phyloP scores from a whole-genome alignment of 495 filamentous ascomycete species.

The Penicillium coffeae region DNA sequence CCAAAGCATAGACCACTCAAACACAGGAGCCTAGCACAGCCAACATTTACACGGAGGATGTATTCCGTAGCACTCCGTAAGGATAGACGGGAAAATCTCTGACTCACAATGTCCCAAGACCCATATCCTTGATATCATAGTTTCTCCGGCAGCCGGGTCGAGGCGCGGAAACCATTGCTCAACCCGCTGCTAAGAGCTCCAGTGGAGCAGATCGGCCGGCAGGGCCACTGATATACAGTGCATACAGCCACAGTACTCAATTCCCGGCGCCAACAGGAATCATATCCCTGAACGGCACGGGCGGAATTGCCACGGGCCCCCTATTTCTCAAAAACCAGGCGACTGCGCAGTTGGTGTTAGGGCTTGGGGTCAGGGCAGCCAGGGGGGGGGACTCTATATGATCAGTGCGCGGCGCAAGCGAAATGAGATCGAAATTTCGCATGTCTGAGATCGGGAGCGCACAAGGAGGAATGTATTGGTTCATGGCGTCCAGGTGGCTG shows the following conservation, averaged over 20 bases:
- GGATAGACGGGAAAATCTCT: not conserved
- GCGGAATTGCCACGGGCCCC: not conserved
- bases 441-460: too few species aligned
- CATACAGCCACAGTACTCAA: not conserved
- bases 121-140: not conserved
- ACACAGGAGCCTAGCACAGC: too few species aligned
- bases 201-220: not conserved
- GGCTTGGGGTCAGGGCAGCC: slow-evolving; percentile 29
- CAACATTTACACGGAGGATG: too few species aligned
- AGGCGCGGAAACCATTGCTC: not conserved
- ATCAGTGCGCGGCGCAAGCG: slow-evolving; percentile 20
- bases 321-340: not conserved
- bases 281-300: not conserved
- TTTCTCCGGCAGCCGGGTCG: too few species aligned
- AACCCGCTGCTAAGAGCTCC: not conserved
- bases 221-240: not conserved
- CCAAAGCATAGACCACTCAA: too few species aligned
- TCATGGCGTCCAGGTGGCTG: too few species aligned
- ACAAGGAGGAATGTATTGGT: too few species aligned
- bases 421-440: slow-evolving; percentile 1
- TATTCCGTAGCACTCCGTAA: not conserved
- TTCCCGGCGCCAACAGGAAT: not conserved
- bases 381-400: slow-evolving; percentile 16
- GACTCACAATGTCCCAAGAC: too few species aligned
- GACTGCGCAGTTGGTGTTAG: slow-evolving; percentile 14